Base-by-base conservation (phyloP, 345 rosid species). In the Euphorbia tirucalli region DNA sequence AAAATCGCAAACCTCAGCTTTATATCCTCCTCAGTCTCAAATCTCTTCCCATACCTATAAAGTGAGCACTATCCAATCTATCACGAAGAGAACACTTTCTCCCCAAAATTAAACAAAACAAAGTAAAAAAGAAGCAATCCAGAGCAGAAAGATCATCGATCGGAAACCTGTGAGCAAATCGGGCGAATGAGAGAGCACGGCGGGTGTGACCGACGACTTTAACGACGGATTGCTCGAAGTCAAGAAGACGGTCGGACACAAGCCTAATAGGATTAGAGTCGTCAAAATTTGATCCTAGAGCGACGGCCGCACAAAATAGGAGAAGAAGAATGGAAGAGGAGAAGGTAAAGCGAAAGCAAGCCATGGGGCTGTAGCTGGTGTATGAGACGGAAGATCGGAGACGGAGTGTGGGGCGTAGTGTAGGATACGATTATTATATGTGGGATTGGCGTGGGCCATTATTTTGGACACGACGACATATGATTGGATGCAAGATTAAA, bases 1-100 rank as follows among this genome's bases (percentile, higher is more conserved):
- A 92, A 95, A 78, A 90, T 81, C 71, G 81, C 75, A 75, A 90
- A 95, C 65, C 98, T 75, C 15, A 83, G 86, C 81, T 83, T 89
- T 58, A 88, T 85, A 84, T 95, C 99, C 78, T 85, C 89, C 69
- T 62, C 82, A 24, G 72, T 86, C 80, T 87, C 82, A 72, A 92
- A 95, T 65, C 27, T 82, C 85, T 89, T 95, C 69, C 88, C 97
- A 68, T 89, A 77, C 82, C 97, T 94, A 65, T 66, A 35, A 65
- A 28, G 62, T 56, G n/a, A 31, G 14, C 19, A n/a, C 14, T 13
- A 50, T 2, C 18, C 39, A n/a, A 50, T 28, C 18, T 5, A 27
- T 52, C 57, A 52, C n/a, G 8, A 50, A 57, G 11, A 52, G 7
- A 6, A 21, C 0, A 52, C 54, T 15, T 16, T n/a, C 54, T 48